Evolutionary conservation across 352 stramenopile species (phyloP).

Genomic region (Phytophthora ohioensis): DNA sequence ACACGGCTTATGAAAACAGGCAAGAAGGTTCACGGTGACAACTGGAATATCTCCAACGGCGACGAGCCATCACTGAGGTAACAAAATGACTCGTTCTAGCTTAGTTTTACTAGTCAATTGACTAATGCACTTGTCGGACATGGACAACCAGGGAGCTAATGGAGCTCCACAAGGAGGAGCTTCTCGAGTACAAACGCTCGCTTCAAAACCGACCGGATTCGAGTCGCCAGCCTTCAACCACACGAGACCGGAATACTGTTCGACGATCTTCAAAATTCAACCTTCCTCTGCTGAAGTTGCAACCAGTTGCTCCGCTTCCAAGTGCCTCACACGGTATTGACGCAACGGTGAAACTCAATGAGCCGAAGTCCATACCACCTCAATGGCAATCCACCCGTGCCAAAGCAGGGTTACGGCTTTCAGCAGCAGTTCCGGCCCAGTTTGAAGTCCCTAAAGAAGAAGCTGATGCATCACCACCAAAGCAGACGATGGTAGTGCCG

Average conservation of each 20-base stretch:
- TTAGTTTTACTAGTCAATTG: background rate
- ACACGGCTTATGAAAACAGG: constrained; percentile 69
- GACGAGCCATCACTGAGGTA: constrained; percentile 59
- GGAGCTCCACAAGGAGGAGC: constrained; percentile 77
- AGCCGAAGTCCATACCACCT: constrained; percentile 34
- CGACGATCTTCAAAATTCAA: constrained; percentile 32
- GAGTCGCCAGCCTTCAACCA: constrained; percentile 15
- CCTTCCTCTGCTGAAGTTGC: constrained; percentile 30
- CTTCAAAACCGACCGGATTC: constrained; percentile 23
- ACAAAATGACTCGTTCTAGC: background rate
- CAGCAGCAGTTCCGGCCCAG: constrained; percentile 13
- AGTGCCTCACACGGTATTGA: constrained; percentile 15
- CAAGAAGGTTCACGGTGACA: constrained; percentile 67
- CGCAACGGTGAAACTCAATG: constrained; percentile 12
- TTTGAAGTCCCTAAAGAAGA: constrained; percentile 6
- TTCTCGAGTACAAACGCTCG: constrained; percentile 65
- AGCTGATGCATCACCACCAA: constrained; percentile 12
- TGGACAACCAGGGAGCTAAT: constrained; percentile 57
- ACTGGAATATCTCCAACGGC: constrained; percentile 51
- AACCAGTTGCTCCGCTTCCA: constrained; percentile 28
- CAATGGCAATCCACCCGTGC: constrained; percentile 75
- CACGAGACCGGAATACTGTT: constrained; percentile 20
- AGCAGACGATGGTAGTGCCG: constrained; percentile 27
- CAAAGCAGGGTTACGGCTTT: constrained; percentile 30
- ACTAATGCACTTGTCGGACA: background rate